These are phyloP conservation scores for Penicillium sp. DNA, from an alignment of 2,329 filamentous ascomycete genomes.

Conservation along the genomic window DNA sequence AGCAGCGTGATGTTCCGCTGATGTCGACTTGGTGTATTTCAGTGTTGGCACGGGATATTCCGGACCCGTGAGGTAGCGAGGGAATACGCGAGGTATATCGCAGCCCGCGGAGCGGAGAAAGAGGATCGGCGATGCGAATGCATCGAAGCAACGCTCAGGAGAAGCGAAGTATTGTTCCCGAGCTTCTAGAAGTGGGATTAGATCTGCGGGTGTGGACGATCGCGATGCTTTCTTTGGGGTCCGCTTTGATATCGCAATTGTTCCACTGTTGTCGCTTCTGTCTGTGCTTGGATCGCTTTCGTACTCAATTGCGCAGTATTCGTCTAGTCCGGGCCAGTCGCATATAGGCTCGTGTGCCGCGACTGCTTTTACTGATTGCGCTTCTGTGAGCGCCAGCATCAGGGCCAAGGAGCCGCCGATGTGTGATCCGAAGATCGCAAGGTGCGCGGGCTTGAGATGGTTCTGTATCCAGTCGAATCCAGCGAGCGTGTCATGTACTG, in stretches of 20 bases:
- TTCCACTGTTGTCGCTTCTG: neutral
- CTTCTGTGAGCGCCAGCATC: slow-evolving; percentile 43
- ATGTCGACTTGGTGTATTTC: slow-evolving; percentile 6
- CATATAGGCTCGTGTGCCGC: slow-evolving; percentile 36
- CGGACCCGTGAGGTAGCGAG: slow-evolving; percentile 32
- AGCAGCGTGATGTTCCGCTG: neutral
- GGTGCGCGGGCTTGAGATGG: slow-evolving; percentile 27
- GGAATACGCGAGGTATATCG: slow-evolving; percentile 35
- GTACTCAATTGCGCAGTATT: slow-evolving; percentile 29
- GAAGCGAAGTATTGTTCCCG: slow-evolving; percentile 35
- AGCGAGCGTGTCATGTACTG: slow-evolving; percentile 38
- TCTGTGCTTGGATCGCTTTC: no score
- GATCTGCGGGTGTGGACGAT: slow-evolving; percentile 24
- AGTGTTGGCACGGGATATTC: slow-evolving; percentile 34
- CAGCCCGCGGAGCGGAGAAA: slow-evolving; percentile 42
- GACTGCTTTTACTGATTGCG: slow-evolving; percentile 30
- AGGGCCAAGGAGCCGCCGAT: slow-evolving; percentile 42
- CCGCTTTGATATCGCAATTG: neutral
- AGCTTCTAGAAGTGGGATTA: slow-evolving; percentile 35
- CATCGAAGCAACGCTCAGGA: slow-evolving; percentile 41
- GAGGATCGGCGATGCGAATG: slow-evolving; percentile 42
- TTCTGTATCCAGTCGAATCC: slow-evolving; percentile 39
- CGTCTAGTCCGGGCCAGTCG: slow-evolving; percentile 41
- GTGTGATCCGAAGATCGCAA: slow-evolving; percentile 34
- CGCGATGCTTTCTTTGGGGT: slow-evolving; percentile 9